phyloP scores from a whole-genome alignment of 805 yeast species.

The Sugiyamaella smithiae region DNA sequence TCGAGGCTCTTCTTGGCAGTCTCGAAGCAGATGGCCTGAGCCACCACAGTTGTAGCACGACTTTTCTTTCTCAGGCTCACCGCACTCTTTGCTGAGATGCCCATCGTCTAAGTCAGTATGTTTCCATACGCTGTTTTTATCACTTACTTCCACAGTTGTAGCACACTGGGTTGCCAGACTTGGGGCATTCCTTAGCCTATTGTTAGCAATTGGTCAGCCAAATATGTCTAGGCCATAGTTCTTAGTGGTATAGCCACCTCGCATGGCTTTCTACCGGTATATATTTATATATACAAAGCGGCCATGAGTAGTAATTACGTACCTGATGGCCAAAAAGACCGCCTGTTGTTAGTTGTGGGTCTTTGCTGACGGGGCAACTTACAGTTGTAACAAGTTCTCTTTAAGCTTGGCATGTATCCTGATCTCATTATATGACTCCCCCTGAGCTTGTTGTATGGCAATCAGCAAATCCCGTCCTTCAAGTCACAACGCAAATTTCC shows the following conservation, averaged over 20 bases:
- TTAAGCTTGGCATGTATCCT: conserved; percentile 21
- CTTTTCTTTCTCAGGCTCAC: conserved; percentile 77
- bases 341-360: conserved; percentile 16
- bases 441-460: no score
- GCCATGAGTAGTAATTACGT: neutral
- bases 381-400: conserved; percentile 28
- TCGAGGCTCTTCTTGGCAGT: conserved; percentile 46
- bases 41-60: conserved; percentile 94
- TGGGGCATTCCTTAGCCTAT: conserved; percentile 37
- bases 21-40: conserved; percentile 83
- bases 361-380: conserved; percentile 8
- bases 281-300: no score
- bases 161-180: conserved; percentile 37
- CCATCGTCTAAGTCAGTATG: conserved; percentile 41
- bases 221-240: no score
- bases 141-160: conserved; percentile 37
- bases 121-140: conserved; percentile 1
- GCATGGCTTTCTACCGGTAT: no score
- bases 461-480: neutral
- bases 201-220: no score
- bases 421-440: conserved; percentile 6
- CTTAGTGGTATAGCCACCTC: no score
- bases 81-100: conserved; percentile 85
- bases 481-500: neutral
- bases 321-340: conserved; percentile 27